Conservation (phyloP, 2,329 filamentous ascomycete genomes). For the Davidsoniella australis region DNA sequence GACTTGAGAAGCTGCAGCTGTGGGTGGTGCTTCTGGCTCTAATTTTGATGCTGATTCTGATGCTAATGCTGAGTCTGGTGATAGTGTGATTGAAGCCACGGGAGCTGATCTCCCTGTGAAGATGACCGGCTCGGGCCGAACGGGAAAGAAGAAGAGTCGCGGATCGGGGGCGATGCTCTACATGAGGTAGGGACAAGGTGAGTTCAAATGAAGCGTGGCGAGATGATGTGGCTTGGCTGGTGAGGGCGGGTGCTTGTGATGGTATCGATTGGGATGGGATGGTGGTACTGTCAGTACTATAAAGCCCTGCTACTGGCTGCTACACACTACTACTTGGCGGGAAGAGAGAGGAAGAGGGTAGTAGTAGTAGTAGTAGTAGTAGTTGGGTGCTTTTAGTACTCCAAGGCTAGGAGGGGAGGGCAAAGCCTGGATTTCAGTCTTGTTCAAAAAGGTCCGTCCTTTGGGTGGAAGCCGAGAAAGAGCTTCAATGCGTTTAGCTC, state of each 20-base stretch:
- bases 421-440: no score
- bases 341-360: not conserved
- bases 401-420: no score
- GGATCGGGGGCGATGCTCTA: slow-evolving; percentile 29
- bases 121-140: slow-evolving; percentile 39
- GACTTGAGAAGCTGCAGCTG: no score
- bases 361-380: not conserved
- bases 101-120: not conserved
- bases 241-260: not conserved
- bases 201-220: slow-evolving; percentile 1
- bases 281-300: no score
- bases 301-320: not conserved
- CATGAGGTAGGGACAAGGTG: slow-evolving; percentile 25
- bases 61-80: not conserved
- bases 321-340: not conserved
- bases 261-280: not conserved
- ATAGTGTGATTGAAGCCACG: not conserved
- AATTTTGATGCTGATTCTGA: not conserved
- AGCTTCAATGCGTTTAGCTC: no score
- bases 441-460: no score
- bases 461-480: no score
- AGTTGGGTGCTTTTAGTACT: no score
- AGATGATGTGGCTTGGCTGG: slow-evolving; percentile 1
- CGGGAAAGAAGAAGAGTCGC: slow-evolving; percentile 28
- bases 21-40: not conserved